Percentiles rank a stretch among this genome's conserved stretches.
phyloP scores from a whole-genome alignment of 2,329 filamentous ascomycete genomes.

The Neurospora sp. region DNA sequence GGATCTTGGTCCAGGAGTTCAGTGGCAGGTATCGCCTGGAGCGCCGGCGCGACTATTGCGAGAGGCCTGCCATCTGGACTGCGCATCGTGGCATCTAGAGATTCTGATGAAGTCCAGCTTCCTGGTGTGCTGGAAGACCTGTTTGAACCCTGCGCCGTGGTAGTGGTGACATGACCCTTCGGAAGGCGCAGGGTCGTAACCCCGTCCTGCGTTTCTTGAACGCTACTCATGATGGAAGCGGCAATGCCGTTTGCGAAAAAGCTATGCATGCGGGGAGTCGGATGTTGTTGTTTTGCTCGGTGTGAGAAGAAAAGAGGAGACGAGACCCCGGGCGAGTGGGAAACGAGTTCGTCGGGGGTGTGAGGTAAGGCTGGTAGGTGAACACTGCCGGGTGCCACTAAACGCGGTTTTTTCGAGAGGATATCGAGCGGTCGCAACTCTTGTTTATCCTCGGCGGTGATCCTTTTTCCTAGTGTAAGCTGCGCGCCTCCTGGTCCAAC shows the following conservation, averaged over 20 bases:
- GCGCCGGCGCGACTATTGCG: slow-evolving; percentile 40
- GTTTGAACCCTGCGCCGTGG: slow-evolving; percentile 27
- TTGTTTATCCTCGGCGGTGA: slow-evolving; percentile 16
- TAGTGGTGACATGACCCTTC: slow-evolving; percentile 39
- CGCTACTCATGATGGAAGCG: slow-evolving; percentile 36
- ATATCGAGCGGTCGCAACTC: slow-evolving; percentile 12
- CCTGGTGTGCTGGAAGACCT: slow-evolving; percentile 41
- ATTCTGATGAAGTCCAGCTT: slow-evolving; percentile 40
- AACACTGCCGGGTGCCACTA: slow-evolving; percentile 34
- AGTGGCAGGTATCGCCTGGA: slow-evolving; percentile 56
- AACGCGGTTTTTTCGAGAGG: slow-evolving; percentile 36
- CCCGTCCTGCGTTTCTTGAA: slow-evolving; percentile 33
- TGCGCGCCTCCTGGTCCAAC: slow-evolving; percentile 7
- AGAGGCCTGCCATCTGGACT: slow-evolving; percentile 42
- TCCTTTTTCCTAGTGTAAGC: slow-evolving; percentile 19
- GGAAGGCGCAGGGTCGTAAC: slow-evolving; percentile 48
- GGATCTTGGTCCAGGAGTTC: slow-evolving; percentile 70
- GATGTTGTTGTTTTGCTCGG: slow-evolving; percentile 24
- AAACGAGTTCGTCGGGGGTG: slow-evolving; percentile 6
- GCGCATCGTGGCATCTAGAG: slow-evolving; percentile 35
- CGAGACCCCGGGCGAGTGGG: slow-evolving; percentile 22
- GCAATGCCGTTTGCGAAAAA: slow-evolving; percentile 31
- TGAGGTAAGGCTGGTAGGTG: slow-evolving; percentile 28
- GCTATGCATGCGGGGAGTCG: slow-evolving; percentile 26
- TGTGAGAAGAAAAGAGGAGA: slow-evolving; percentile 46